Evolutionary conservation across 371 early-diverging fungal species (phyloP).

Genomic region (Polyrhizophydium stewartii): DNA sequence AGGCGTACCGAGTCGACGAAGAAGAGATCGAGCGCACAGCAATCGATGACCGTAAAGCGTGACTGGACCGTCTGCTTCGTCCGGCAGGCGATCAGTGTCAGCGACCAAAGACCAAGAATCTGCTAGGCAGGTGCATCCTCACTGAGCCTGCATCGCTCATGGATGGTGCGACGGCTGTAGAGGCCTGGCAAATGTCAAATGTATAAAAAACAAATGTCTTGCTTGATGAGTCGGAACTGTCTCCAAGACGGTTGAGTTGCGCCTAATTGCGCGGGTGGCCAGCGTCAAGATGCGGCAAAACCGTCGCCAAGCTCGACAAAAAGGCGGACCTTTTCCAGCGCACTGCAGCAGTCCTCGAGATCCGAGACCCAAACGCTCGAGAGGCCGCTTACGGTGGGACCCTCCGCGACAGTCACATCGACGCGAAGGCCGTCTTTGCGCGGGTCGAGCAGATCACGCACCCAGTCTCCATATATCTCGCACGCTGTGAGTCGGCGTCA

Average conservation of each 20-base stretch:
- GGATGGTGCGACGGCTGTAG: no score
- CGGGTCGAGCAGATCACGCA: slow-evolving; percentile 4
- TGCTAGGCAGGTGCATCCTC: no score
- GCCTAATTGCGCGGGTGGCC: neutral
- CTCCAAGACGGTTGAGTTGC: neutral
- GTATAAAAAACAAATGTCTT: neutral
- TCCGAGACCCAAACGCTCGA: neutral
- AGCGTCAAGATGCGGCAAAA: neutral
- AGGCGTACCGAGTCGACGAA: neutral
- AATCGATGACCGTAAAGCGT: neutral
- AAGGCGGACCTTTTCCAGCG: neutral
- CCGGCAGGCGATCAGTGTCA: no score
- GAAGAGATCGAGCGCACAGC: neutral
- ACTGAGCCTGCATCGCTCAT: no score
- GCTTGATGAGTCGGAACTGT: neutral
- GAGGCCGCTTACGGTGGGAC: neutral
- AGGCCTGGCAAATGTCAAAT: slow-evolving; percentile 2
- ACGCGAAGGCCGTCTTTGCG: neutral
- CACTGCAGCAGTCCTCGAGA: neutral
- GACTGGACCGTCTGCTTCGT: neutral
- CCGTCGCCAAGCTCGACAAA: no score
- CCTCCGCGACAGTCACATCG: neutral
- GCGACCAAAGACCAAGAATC: no score
- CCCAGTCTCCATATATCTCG: slow-evolving; percentile 5
- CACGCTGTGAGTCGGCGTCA: neutral